Evolutionary conservation across 2,329 filamentous ascomycete genomes (phyloP), one percentile per base, ranked within the genome.

Genomic region (Biscogniauxia mediterranea): DNA sequence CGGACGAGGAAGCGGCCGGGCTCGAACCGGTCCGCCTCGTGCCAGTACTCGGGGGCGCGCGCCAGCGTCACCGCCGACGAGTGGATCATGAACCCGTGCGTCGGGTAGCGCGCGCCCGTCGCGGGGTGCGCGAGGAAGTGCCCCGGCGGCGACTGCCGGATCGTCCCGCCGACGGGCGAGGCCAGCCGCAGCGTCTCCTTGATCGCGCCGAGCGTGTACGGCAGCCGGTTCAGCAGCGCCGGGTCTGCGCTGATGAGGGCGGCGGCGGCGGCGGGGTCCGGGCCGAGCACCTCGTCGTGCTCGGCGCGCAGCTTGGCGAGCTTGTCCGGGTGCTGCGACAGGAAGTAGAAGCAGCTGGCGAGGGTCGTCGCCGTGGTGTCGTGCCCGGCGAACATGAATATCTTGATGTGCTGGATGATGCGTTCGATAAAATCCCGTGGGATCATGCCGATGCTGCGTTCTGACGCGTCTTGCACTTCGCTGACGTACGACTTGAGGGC

Each of bases 171-270:
- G 73, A 69, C 81, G 1, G 83, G 79, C 0, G 83, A 81, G 64
- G 79, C 83, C 38, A 86, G 67, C 5, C 84, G 77, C 2, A 86
- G 74, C 0, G 78, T 77, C 70, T 87, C 84, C 61, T 82, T 82
- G 62, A 84, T 77, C 7, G 84, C 77, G 25, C 82, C 83, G 5
- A 72, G 73, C 2, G 82, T 83, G 68, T 83, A 85, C 0, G 78
- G 75, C 23, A 86, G 75, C 51, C 78, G 74, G 69, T 82, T 83
- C 55, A 86, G 74, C 3, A 81, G 73, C 25, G 76, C 69, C 0
- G 81, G 78, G 25, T 82, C 73, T 1, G 74, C 64, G 38, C 73
- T 70, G 20, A 86, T 74, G 26, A 75, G 69, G 2, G 70, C 66
- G 28, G 76, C 77, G 0, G 76, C 75, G 4, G 70, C 69, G 5